These are phyloP conservation scores for Microsporum audouinii DNA, from an alignment of 2,329 filamentous ascomycete species.

Conservation along the genomic window DNA sequence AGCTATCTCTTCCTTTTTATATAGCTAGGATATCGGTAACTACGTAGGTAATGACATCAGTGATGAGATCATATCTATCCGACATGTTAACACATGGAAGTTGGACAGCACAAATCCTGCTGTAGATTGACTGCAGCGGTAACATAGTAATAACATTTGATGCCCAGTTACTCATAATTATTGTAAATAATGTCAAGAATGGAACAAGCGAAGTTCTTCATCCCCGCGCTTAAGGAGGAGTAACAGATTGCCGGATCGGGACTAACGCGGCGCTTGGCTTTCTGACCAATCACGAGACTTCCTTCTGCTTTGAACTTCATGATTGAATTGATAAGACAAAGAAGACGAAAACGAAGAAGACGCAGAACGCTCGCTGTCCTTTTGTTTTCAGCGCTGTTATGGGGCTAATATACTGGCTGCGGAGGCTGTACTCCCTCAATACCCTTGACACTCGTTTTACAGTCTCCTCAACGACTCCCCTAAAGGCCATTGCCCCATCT, in stretches of 20 bases:
- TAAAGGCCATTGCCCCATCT: constrained; percentile 45
- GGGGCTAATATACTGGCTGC: constrained; percentile 38
- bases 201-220: background rate
- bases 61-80: background rate
- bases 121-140: no score
- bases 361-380: background rate
- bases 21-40: background rate
- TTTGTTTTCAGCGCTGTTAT: constrained; percentile 19
- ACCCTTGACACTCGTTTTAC: constrained; percentile 64
- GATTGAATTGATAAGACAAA: background rate
- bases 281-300: background rate
- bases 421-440: constrained; percentile 51
- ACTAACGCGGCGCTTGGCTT: background rate
- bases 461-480: constrained; percentile 54
- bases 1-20: background rate
- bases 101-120: background rate
- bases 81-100: background rate
- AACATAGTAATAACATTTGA: no score
- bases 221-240: background rate
- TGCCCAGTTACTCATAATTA: background rate
- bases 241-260: background rate
- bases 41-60: background rate
- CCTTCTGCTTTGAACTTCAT: background rate
- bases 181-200: background rate
- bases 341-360: background rate